Evolutionary conservation across 129 eudicot genomes (phyloP).

Genomic region (Flaveria robusta): DNA sequence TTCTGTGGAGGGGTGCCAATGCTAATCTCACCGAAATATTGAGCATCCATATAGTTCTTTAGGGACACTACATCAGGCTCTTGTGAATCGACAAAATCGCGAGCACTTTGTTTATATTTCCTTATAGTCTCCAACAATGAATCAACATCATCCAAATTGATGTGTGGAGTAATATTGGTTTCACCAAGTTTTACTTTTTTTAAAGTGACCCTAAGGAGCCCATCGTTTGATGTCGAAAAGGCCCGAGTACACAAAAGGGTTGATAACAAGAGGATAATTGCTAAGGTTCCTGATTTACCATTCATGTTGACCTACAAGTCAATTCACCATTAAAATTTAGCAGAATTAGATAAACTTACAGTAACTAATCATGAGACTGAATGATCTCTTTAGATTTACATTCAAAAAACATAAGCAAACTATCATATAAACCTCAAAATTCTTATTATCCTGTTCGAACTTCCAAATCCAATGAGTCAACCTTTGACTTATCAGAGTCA

Average conservation of each 20-base stretch:
- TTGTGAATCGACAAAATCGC: conserved; percentile 30
- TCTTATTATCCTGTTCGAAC: background rate
- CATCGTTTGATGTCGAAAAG: conserved; percentile 49
- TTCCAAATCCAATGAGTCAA: conserved; percentile 2
- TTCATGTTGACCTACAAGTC: conserved; percentile 54
- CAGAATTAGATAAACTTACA: background rate
- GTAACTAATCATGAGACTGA: background rate
- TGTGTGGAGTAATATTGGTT: conserved; percentile 40
- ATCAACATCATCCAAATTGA: conserved; percentile 36
- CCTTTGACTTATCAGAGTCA: conserved; percentile 10
- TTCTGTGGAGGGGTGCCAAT: conserved; percentile 66
- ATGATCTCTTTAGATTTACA: background rate
- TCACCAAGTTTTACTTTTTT: conserved; percentile 49
- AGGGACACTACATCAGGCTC: conserved; percentile 55
- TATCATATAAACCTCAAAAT: conserved; percentile 3
- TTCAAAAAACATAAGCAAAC: background rate
- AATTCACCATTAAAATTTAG: conserved; percentile 3
- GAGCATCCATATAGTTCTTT: conserved; percentile 77
- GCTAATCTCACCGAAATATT: conserved; percentile 63
- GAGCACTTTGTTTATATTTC: conserved; percentile 23
- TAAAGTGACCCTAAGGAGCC: conserved; percentile 51
- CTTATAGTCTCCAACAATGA: conserved; percentile 34
- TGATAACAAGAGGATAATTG: conserved; percentile 33
- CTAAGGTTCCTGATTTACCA: conserved; percentile 26
- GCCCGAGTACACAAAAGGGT: conserved; percentile 38